Base-by-base conservation (phyloP, 2,329 filamentous ascomycete species). In the Lasiodiplodia theobromae region DNA sequence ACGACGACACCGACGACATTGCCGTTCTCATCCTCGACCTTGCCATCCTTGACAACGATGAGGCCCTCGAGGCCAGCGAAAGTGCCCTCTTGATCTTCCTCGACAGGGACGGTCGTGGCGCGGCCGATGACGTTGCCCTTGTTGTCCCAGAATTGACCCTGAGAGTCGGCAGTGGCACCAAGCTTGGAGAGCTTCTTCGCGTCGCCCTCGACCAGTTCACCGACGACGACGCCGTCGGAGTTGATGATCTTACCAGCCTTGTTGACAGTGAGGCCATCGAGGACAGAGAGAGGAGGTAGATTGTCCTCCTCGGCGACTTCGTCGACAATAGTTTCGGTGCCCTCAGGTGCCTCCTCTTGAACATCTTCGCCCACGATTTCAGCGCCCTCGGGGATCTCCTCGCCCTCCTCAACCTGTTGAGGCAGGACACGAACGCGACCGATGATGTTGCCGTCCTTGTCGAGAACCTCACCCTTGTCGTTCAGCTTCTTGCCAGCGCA, bases 401-500 rank as follows among this genome's bases (percentile, higher is more conserved):
- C 44, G 18, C 38, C 64, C 21, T 60, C 66, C 31, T 68, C 49
- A 66, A 78, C 71, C 53, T 80, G 75, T 71, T 83, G 81, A 12
- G 84, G 82, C 4, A 86, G 78, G n/a, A 84, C 82, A 72, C 87
- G 82, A 70, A 89, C 86, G 71, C 86, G 86, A 51, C 88, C 89
- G 70, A 91, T 84, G 71, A 91, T 83, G 53, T 89, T 88, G 54
- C 88, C 88, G 56, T 87, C 85, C 76, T 85, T 87, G 75, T 89
- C 88, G 74, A 89, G 83, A 68, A 91, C 87, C 73, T 90, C 88
- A 23, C 88, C 88, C 77, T 89, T 83, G 69, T 84, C 85, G 71
- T 91, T 89, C 72, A 89, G 82, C 77, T 89, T 90, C 80, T 89
- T 89, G 69, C 89, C 85, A 21, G 89, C 86, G 71, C 88, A 90